phyloP scores from a whole-genome alignment of 495 filamentous ascomycete genomes.

The Tetracladium setigerum region DNA sequence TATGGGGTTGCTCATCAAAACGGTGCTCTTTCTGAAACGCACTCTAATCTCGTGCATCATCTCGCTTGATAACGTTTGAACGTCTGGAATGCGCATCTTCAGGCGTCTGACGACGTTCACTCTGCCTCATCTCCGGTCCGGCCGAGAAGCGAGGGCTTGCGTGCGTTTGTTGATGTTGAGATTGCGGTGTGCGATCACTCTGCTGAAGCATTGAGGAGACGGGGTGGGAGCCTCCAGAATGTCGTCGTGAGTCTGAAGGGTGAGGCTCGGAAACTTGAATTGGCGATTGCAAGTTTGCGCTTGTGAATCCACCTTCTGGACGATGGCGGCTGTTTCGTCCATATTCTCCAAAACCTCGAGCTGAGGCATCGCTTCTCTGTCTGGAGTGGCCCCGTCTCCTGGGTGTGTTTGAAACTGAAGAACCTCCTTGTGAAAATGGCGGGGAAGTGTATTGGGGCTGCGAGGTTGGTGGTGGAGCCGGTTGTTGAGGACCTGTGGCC shows the following conservation, averaged over 20 bases:
- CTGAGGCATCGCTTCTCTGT: conserved; percentile 53
- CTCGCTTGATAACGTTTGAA: conserved; percentile 18
- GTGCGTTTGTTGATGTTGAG: conserved; percentile 14
- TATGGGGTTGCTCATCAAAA: no score
- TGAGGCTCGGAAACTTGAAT: conserved; percentile 1
- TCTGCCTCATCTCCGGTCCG: conserved; percentile 21
- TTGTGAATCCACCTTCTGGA: conserved; percentile 14
- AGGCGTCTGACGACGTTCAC: conserved; percentile 18
- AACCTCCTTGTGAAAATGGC: conserved; percentile 48
- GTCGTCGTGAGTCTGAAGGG: conserved; percentile 9
- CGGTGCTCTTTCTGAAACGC: conserved; percentile 19
- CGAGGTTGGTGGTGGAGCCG: conserved; percentile 45
- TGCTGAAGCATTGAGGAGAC: conserved; percentile 17
- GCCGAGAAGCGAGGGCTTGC: conserved; percentile 18
- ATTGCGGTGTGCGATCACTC: conserved; percentile 12
- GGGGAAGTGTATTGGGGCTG: conserved; percentile 47
- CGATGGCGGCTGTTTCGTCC: conserved; percentile 19
- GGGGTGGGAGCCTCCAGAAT: conserved; percentile 16
- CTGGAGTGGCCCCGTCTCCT: conserved; percentile 59
- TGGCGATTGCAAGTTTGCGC: conserved; percentile 10
- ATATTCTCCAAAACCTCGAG: conserved; percentile 16
- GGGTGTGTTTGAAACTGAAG: conserved; percentile 45
- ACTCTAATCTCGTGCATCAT: conserved; percentile 23
- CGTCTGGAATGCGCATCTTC: conserved; percentile 14
- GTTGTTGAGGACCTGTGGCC: conserved; percentile 53